phyloP scores from a whole-genome alignment of 2,329 filamentous ascomycete species.

The Stemphylium vesicarium region DNA sequence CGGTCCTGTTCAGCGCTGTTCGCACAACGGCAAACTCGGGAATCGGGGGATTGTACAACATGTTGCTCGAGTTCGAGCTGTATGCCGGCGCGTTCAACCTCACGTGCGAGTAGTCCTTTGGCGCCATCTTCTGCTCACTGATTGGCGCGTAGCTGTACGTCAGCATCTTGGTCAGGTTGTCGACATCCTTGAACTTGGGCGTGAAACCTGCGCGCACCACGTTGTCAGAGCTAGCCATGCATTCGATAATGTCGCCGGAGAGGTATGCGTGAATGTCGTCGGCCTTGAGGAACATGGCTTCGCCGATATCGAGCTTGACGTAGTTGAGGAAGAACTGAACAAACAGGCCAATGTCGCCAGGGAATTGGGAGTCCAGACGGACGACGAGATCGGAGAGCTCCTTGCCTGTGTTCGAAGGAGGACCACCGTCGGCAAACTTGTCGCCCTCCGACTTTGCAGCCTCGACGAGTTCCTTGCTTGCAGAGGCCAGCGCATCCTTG shows the following conservation, averaged over 20 bases:
- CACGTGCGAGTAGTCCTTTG: slow-evolving; percentile 83
- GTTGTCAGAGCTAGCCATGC: slow-evolving; percentile 99
- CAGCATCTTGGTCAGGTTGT: slow-evolving; percentile 85
- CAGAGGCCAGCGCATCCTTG: slow-evolving; percentile 67
- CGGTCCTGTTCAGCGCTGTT: slow-evolving; percentile 71
- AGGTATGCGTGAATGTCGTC: slow-evolving; percentile 98
- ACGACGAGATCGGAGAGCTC: slow-evolving; percentile 78
- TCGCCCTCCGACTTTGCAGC: slow-evolving; percentile 71
- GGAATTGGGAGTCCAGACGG: slow-evolving; percentile 83
- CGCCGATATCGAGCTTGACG: slow-evolving; percentile 83
- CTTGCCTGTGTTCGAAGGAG: slow-evolving; percentile 69
- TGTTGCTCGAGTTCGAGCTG: slow-evolving; percentile 72
- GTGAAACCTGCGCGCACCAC: slow-evolving; percentile 97
- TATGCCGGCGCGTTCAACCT: slow-evolving; percentile 84
- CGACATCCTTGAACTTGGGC: slow-evolving; percentile 96
- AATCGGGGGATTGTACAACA: slow-evolving; percentile 93
- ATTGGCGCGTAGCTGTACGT: slow-evolving; percentile 97
- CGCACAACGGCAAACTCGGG: slow-evolving; percentile 93
- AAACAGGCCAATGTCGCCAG: slow-evolving; percentile 86
- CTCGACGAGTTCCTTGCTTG: slow-evolving; percentile 72
- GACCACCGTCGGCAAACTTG: slow-evolving; percentile 77
- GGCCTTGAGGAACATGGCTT: slow-evolving; percentile 94
- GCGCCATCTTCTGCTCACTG: slow-evolving; percentile 89
- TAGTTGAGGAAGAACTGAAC: slow-evolving; percentile 98
- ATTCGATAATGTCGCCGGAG: slow-evolving; percentile 94